Percentiles rank a stretch among this genome's conserved stretches.
Conservation (phyloP, 768 basidiomycete species). For the Leucocoprinus sp. region DNA sequence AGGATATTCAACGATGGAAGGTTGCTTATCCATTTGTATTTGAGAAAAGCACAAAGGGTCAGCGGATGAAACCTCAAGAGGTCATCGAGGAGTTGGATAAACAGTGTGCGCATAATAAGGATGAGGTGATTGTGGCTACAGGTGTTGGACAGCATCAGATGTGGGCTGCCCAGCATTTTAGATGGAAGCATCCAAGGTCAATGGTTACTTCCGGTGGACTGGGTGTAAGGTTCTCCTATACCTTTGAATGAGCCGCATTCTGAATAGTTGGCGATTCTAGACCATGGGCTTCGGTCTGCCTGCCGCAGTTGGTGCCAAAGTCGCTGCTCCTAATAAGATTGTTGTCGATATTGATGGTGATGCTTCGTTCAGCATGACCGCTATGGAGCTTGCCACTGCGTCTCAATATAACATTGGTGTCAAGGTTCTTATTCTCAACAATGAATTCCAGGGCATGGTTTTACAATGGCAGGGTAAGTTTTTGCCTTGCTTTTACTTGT, state of each 20-base stretch:
- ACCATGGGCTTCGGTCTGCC: conserved; percentile 99
- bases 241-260: background rate
- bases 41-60: conserved; percentile 51
- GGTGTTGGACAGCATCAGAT: conserved; percentile 99
- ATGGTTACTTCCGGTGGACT: conserved; percentile 94
- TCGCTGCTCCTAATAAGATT: conserved; percentile 86
- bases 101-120: conserved; percentile 74
- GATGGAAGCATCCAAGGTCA: conserved; percentile 82
- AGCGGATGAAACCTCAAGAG: conserved; percentile 90
- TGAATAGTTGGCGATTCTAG: conserved; percentile 26
- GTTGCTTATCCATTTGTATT: conserved; percentile 84
- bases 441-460: conserved; percentile 99
- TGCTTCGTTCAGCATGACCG: conserved; percentile 98
- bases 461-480: conserved; percentile 92
- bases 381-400: conserved; percentile 97
- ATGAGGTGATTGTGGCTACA: conserved; percentile 81
- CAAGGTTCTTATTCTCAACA: conserved; percentile 89
- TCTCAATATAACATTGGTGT: conserved; percentile 88
- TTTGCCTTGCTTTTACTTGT: background rate
- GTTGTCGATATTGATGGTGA: conserved; percentile 98
- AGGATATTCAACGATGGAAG: conserved; percentile 81
- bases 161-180: conserved; percentile 95
- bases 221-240: conserved; percentile 48
- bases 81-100: conserved; percentile 87
- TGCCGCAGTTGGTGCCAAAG: conserved; percentile 92